Evolutionary conservation across 2,329 filamentous ascomycete species (phyloP), one percentile per base, ranked within the genome.

Genomic region (Corynespora cassiicola): DNA sequence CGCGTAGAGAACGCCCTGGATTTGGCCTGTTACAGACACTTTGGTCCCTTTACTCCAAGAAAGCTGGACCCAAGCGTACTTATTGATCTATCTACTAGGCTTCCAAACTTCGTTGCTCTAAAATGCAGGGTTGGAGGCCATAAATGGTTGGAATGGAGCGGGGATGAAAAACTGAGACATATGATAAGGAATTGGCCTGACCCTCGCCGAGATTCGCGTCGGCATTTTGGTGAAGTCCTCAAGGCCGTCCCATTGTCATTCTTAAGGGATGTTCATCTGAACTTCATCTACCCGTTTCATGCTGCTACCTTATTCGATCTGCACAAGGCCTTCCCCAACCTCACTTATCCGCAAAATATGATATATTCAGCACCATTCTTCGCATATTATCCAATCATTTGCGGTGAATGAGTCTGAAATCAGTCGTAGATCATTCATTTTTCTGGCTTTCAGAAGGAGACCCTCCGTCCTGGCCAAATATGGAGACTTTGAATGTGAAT

Each of bases 381-480:
- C n/a, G n/a, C n/a, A n/a, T n/a, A n/a, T n/a, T n/a, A n/a, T n/a
- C n/a, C n/a, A n/a, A n/a, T n/a, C n/a, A n/a, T n/a, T n/a, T n/a
- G n/a, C n/a, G n/a, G n/a, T n/a, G n/a, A n/a, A n/a, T n/a, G n/a
- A n/a, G n/a, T n/a, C n/a, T n/a, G n/a, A n/a, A n/a, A n/a, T n/a
- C n/a, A n/a, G n/a, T n/a, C n/a, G 22, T n/a, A 24, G 22, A 24
- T 24, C 8, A 24, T 7, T 8, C 22, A 24, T 24, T 24, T 7
- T 24, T 24, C 22, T 24, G 22, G 22, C 22, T n/a, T 24, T 7
- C 8, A 24, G n/a, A n/a, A 7, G 22, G n/a, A n/a, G 22, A 8
- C 22, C n/a, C n/a, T n/a, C 37, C 42, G n/a, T 31, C 26, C 25
- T 50, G 43, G 47, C 47, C 43, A n/a, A 23, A 36, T 24, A 36